Evolutionary conservation across 805 yeast genomes (phyloP), one percentile per base, ranked within the genome.

Genomic region (Priceomyces fermenticarens): DNA sequence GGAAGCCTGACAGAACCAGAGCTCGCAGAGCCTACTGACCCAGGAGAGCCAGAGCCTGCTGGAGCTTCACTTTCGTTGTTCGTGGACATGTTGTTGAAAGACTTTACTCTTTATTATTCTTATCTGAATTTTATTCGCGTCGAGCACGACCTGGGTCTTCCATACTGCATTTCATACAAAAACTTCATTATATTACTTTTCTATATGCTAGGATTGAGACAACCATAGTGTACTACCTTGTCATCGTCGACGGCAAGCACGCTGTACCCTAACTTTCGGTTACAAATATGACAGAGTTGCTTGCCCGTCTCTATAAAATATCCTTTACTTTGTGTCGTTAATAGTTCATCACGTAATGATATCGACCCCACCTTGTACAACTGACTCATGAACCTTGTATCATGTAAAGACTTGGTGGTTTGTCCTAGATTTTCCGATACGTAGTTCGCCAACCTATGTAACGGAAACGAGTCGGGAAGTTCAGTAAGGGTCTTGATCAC

Each of bases 231-330:
- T 3, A 78, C 73, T 4, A 77, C 68, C 3, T 59, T 54, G 20
- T 62, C 64, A 34, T 70, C 65, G 28, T 68, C 66, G 16, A 74
- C 73, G 34, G 78, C 67, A 26, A 81, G 60, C 1, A 83, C 78
- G 35, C 78, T 71, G 45, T 69, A 70, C 2, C 82, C 83, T 27
- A 84, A 62, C 10, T 65, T 57, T 49, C 80, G 81, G 15, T 67
- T 62, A 59, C 96, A 88, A 12, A 79, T 69, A 2, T 60, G 52
- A 55, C 96, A 88, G n/a, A 57, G 57, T 28, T 72, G 65, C 28
- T 54, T 57, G 11, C 60, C 60, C 13, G 70, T 66, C 10, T 75
- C 72, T 10, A 75, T 35, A 47, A 55, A 2, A 62, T 63, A 58
- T 52, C 65, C 51, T 41, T 60, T 47, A 55, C 68, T 49, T 58